Conservation (phyloP, 2,329 filamentous ascomycete genomes). For the Aspergillus pseudonomiae region DNA sequence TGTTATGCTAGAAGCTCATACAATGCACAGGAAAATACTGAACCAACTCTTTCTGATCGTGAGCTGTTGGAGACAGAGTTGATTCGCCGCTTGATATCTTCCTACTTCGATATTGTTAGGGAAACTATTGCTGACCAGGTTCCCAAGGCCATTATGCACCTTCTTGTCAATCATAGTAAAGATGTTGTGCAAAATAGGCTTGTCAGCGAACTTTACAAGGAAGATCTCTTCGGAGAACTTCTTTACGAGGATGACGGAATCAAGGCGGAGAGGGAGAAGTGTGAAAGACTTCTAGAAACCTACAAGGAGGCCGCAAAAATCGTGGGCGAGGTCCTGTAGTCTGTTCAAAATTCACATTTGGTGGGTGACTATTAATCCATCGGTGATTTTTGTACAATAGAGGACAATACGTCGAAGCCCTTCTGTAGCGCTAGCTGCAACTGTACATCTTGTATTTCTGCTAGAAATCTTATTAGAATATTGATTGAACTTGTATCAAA, state of each 20-base stretch:
- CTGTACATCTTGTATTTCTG: constrained; percentile 9
- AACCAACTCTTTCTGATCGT: constrained; percentile 89
- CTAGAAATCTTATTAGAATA: constrained; percentile 6
- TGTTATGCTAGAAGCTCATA: constrained; percentile 2
- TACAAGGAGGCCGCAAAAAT: constrained; percentile 99
- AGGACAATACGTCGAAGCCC: neutral
- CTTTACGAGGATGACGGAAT: constrained; percentile 97
- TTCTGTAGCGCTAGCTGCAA: constrained; percentile 1
- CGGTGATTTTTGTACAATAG: neutral
- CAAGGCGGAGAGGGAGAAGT: constrained; percentile 97
- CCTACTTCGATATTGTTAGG: constrained; percentile 98
- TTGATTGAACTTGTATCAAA: neutral
- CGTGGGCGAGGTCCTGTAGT: constrained; percentile 90
- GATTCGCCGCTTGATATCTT: constrained; percentile 93
- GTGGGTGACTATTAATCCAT: neutral
- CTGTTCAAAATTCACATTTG: neutral
- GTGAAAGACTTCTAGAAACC: constrained; percentile 90
- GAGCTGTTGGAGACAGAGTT: constrained; percentile 97
- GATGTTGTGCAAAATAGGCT: constrained; percentile 96
- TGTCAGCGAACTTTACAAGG: constrained; percentile 93
- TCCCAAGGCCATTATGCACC: constrained; percentile 97
- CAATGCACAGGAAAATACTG: constrained; percentile 52
- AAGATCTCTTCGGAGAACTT: constrained; percentile 85
- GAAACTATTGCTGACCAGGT: constrained; percentile 99
- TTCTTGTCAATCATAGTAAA: constrained; percentile 97